Percentiles rank a stretch among this genome's conserved stretches.
phyloP scores from a whole-genome alignment of 2,329 filamentous ascomycete genomes.

The Fusarium transvaalense region DNA sequence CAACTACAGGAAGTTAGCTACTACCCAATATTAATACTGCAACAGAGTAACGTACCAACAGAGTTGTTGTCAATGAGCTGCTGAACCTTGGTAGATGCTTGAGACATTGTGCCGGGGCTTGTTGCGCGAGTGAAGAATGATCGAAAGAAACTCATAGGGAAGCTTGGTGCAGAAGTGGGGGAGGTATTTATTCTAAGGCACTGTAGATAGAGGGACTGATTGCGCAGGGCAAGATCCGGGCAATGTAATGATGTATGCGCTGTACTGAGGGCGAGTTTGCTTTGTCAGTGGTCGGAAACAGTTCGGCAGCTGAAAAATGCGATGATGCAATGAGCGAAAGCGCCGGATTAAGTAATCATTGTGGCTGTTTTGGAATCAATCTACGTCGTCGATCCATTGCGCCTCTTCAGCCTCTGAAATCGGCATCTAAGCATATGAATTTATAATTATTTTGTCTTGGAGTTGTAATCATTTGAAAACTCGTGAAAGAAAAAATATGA shows the following conservation, averaged over 20 bases:
- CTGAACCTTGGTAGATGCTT: conserved; percentile 86
- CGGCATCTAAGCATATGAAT: neutral
- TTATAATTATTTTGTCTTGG: neutral
- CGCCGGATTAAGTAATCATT: conserved; percentile 25
- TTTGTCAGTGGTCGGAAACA: conserved; percentile 40
- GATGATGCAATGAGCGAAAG: conserved; percentile 46
- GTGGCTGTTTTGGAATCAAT: conserved; percentile 24
- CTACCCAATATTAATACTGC: neutral
- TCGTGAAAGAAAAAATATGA: too few species aligned
- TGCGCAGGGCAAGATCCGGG: too few species aligned
- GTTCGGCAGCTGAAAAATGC: conserved; percentile 15
- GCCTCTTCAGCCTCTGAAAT: neutral
- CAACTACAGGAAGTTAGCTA: conserved; percentile 64
- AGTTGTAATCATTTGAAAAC: neutral
- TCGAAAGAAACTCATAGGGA: conserved; percentile 74
- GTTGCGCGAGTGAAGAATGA: conserved; percentile 75
- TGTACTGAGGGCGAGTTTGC: conserved; percentile 25
- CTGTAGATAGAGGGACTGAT: conserved; percentile 12
- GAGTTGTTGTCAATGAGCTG: conserved; percentile 88
- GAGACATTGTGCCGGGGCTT: conserved; percentile 79
- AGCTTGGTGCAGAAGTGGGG: conserved; percentile 24
- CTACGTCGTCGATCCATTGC: neutral
- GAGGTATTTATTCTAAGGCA: conserved; percentile 40
- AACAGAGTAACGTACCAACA: conserved; percentile 71
- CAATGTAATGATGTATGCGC: conserved; percentile 12